These are phyloP conservation scores for Mortierella sp. DNA, from an alignment of 371 early-diverging fungal genomes.

Conservation along the genomic window DNA sequence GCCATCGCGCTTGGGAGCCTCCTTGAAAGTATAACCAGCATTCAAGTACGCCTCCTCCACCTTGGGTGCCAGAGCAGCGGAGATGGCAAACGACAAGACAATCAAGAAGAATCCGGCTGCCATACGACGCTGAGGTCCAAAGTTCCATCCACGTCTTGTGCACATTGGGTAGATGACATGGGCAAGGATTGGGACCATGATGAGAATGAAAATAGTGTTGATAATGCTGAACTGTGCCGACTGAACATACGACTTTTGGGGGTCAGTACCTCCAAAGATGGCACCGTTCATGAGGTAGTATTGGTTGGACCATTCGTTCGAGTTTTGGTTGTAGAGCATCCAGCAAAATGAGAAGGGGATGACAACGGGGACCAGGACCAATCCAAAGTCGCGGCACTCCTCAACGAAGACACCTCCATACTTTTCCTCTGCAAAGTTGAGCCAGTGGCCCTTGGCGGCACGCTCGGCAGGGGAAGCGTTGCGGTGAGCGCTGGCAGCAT, in stretches of 20 bases:
- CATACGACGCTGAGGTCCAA: slow-evolving; percentile 65
- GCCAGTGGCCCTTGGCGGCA: slow-evolving; percentile 43
- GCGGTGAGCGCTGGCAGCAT: slow-evolving; percentile 19
- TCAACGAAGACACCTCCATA: slow-evolving; percentile 56
- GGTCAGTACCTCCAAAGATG: slow-evolving; percentile 31
- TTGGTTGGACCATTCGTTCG: slow-evolving; percentile 61
- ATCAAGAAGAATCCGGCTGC: slow-evolving; percentile 58
- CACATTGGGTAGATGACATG: slow-evolving; percentile 62
- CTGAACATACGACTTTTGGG: slow-evolving; percentile 24
- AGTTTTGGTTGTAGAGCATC: slow-evolving; percentile 69
- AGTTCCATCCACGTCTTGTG: slow-evolving; percentile 48
- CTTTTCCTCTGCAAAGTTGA: slow-evolving; percentile 50
- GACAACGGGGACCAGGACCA: slow-evolving; percentile 56
- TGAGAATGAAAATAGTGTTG: slow-evolving; percentile 61
- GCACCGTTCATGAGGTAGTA: slow-evolving; percentile 60
- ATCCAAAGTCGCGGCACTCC: slow-evolving; percentile 59
- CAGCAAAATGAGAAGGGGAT: slow-evolving; percentile 65
- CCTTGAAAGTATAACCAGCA: slow-evolving; percentile 2
- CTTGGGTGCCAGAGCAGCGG: slow-evolving; percentile 52
- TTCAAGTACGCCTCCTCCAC: slow-evolving; percentile 48
- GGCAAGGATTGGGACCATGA: slow-evolving; percentile 69
- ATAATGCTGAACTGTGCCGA: slow-evolving; percentile 29
- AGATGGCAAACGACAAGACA: slow-evolving; percentile 54
- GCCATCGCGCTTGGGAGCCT: slow-evolving; percentile 27
- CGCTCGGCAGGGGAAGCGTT: slow-evolving; percentile 41